phyloP scores from a whole-genome alignment of 805 yeast species.

The Millerozyma miso region DNA sequence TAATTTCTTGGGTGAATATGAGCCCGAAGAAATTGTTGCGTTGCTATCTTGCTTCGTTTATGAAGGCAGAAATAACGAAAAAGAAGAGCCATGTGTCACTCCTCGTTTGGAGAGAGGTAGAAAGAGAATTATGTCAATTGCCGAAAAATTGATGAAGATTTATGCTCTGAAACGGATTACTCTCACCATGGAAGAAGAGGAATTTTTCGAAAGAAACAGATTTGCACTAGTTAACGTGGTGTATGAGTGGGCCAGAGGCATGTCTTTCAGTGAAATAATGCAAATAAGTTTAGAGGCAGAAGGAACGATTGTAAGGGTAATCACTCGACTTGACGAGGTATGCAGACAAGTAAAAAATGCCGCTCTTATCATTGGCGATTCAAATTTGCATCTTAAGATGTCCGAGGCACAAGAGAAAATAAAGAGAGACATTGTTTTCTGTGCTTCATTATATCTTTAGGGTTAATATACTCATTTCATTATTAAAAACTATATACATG shows the following conservation, averaged over 20 bases:
- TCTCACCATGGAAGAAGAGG: constrained; percentile 78
- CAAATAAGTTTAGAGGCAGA: constrained; percentile 85
- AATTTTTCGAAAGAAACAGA: constrained; percentile 75
- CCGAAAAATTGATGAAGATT: constrained; percentile 55
- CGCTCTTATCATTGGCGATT: constrained; percentile 90
- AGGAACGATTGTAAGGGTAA: constrained; percentile 95
- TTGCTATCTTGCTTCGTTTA: constrained; percentile 86
- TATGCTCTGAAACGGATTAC: constrained; percentile 67
- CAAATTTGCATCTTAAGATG: constrained; percentile 86
- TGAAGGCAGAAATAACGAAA: constrained; percentile 70
- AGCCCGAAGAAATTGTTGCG: constrained; percentile 96
- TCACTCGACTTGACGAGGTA: constrained; percentile 88
- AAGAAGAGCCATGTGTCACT: constrained; percentile 61
- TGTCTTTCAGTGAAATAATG: constrained; percentile 86
- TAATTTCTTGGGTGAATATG: constrained; percentile 87
- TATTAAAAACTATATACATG: too few relatives aligned
- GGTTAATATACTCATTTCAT: too few relatives aligned
- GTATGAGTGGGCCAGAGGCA: constrained; percentile 97
- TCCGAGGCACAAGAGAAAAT: constrained; percentile 88
- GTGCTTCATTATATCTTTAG: constrained; percentile 86
- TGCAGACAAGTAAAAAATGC: constrained; percentile 94
- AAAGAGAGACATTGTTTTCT: constrained; percentile 94
- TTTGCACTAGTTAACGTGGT: constrained; percentile 91
- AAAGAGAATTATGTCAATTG: constrained; percentile 64
- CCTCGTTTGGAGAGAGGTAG: constrained; percentile 77